Conservation (phyloP, 495 filamentous ascomycete species). For the Tuber borchii region DNA sequence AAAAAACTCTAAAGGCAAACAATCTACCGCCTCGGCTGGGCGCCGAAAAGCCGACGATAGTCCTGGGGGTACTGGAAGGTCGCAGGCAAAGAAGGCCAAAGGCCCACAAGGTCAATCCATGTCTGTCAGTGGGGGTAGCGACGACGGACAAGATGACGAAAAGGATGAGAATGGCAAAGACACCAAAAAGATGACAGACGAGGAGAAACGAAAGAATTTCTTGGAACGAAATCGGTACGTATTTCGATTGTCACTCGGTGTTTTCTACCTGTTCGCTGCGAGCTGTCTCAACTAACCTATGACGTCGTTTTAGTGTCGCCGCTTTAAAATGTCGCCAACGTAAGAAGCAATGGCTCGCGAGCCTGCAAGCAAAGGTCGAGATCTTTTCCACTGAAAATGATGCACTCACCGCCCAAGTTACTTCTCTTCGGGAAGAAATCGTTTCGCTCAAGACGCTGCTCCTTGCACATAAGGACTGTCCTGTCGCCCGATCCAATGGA, state of each 20-base stretch:
- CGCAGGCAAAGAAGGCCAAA: constrained; percentile 65
- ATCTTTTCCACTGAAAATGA: constrained; percentile 88
- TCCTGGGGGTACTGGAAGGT: constrained; percentile 48
- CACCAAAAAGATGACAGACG: constrained; percentile 93
- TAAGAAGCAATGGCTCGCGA: constrained; percentile 98
- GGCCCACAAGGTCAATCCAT: constrained; percentile 49
- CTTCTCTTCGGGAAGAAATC: constrained; percentile 81
- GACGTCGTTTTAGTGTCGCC: constrained; percentile 60
- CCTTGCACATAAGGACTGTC: constrained; percentile 93
- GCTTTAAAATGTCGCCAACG: constrained; percentile 95
- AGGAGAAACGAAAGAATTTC: constrained; percentile 98
- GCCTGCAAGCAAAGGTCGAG: constrained; percentile 91
- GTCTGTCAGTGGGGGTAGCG: constrained; percentile 40
- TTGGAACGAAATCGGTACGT: constrained; percentile 89
- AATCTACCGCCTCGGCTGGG: constrained; percentile 48
- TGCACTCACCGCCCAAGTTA: constrained; percentile 71
- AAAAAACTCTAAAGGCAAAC: constrained; percentile 46
- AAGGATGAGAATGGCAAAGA: constrained; percentile 53
- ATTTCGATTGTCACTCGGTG: not conserved
- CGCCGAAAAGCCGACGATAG: constrained; percentile 80
- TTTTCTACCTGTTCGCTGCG: not conserved
- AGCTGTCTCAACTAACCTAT: constrained; percentile 12
- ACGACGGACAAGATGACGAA: constrained; percentile 49
- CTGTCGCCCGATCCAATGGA: constrained; percentile 82
- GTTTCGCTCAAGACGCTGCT: constrained; percentile 91